Conservation (phyloP, 192 early-diverging fungal species). For the Diversispora eburnea region DNA sequence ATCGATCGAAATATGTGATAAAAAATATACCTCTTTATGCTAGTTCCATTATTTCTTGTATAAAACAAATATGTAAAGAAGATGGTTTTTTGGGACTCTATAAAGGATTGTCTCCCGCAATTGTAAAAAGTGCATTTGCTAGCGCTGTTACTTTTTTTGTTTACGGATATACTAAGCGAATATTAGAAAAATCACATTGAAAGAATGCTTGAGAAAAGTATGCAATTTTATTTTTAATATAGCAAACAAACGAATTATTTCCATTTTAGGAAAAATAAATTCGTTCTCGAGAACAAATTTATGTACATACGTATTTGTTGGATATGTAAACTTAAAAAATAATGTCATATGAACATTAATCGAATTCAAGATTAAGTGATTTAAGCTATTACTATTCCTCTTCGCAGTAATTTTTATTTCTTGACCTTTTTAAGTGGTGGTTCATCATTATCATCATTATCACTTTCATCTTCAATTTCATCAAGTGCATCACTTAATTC, state of each 20-base stretch:
- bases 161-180: slow-evolving; percentile 59
- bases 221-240: no score
- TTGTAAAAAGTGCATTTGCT: slow-evolving; percentile 83
- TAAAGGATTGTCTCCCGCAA: slow-evolving; percentile 78
- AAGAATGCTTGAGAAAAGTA: not conserved
- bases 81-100: slow-evolving; percentile 87
- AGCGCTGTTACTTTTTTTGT: slow-evolving; percentile 88
- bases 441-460: not conserved
- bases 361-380: no score
- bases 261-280: no score
- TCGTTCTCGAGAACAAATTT: no score
- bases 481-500: not conserved
- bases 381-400: no score
- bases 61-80: slow-evolving; percentile 59
- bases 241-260: no score
- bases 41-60: slow-evolving; percentile 53
- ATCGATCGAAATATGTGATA: slow-evolving; percentile 55
- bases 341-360: no score
- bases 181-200: slow-evolving; percentile 39
- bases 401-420: no score
- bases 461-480: not conserved
- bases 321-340: no score
- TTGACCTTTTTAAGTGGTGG: not conserved
- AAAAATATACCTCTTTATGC: slow-evolving; percentile 63
- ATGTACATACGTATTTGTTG: no score